Evolutionary conservation across 805 yeast genomes (phyloP).

Genomic region (Saccharomycopsis capsularis): DNA sequence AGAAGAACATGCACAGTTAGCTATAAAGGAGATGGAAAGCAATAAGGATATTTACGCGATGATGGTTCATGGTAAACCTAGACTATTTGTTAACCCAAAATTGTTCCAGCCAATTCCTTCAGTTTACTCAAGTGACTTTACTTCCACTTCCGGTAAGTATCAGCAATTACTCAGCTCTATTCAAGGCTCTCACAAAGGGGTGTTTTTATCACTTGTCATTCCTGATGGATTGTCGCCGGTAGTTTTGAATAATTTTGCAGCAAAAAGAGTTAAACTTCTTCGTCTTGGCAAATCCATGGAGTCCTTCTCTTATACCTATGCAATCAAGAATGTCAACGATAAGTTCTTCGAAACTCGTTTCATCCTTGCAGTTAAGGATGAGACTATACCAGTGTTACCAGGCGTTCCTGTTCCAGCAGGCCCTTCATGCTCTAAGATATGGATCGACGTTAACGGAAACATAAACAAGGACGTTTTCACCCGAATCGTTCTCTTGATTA

Average conservation of each 20-base stretch:
- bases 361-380: constrained; percentile 36
- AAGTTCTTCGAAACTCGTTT: constrained; percentile 19
- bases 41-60: constrained; percentile 47
- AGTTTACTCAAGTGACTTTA: constrained; percentile 25
- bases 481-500: constrained; percentile 38
- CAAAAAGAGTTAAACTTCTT: not conserved
- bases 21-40: constrained; percentile 37
- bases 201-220: constrained; percentile 37
- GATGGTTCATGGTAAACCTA: constrained; percentile 26
- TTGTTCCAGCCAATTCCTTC: constrained; percentile 2
- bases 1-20: constrained; percentile 42
- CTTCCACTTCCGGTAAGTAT: constrained; percentile 42
- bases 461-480: constrained; percentile 58
- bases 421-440: constrained; percentile 55
- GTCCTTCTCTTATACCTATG: not conserved
- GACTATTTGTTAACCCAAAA: constrained; percentile 37
- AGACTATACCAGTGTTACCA: constrained; percentile 17
- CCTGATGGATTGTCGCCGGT: constrained; percentile 7
- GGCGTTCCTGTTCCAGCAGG: constrained; percentile 48
- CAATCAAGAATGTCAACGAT: constrained; percentile 2
- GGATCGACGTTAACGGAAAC: constrained; percentile 64
- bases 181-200: constrained; percentile 43
- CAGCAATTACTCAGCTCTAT: constrained; percentile 37
- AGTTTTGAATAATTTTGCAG: not conserved
- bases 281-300: not conserved